Evolutionary conservation across 2,329 filamentous ascomycete genomes (phyloP).

Genomic region (Ceratocystis cubensis): DNA sequence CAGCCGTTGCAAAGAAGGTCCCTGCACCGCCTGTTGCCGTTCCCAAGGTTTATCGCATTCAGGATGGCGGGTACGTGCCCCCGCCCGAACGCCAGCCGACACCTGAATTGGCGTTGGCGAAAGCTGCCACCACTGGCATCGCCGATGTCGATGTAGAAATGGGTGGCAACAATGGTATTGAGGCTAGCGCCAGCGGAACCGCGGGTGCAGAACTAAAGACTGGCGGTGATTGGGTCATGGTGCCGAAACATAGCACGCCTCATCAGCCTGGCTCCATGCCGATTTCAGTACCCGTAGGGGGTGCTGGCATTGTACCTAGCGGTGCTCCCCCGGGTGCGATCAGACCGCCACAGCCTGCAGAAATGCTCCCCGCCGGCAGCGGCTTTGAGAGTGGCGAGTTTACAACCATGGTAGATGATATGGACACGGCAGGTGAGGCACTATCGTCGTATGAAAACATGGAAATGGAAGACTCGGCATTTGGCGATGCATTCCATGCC

Average conservation of each 20-base stretch:
- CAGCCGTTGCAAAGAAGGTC: constrained; percentile 59
- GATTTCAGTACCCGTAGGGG: constrained; percentile 7
- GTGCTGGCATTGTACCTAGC: constrained; percentile 26
- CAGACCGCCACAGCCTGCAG: not conserved
- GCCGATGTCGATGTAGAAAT: constrained; percentile 53
- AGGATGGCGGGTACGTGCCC: constrained; percentile 60
- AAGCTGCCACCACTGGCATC: constrained; percentile 28
- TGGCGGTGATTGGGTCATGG: constrained; percentile 61
- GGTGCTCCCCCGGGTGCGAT: not conserved
- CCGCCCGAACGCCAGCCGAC: constrained; percentile 41
- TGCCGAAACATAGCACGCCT: constrained; percentile 47
- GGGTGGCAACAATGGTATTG: constrained; percentile 48
- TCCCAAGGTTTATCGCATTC: constrained; percentile 54
- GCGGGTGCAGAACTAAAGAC: constrained; percentile 31
- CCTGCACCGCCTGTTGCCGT: constrained; percentile 53
- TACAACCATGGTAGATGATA: constrained; percentile 49
- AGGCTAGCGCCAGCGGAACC: not conserved
- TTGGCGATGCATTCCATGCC: constrained; percentile 70
- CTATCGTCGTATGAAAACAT: constrained; percentile 52
- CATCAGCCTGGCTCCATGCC: not conserved
- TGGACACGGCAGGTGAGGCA: constrained; percentile 61
- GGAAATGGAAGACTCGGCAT: constrained; percentile 67
- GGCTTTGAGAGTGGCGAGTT: constrained; percentile 48
- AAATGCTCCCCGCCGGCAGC: constrained; percentile 17
- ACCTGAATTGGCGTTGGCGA: constrained; percentile 38